phyloP scores from a whole-genome alignment of 139 green algal genomes.

The Monoraphidium neglectum region DNA sequence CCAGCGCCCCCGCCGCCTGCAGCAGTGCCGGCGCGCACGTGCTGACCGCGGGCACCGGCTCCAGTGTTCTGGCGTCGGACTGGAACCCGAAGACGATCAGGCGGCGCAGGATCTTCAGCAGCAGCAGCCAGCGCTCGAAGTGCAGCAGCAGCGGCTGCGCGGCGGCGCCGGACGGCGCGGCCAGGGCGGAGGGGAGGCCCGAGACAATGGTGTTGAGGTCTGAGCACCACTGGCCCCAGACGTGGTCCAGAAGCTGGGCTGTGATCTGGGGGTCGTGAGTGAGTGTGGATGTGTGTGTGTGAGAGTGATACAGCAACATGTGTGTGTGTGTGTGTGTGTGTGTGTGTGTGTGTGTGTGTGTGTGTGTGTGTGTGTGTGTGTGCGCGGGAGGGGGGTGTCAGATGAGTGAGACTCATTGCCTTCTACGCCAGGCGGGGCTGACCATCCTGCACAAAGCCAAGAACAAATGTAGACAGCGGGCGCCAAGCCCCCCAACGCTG shows the following conservation, averaged over 20 bases:
- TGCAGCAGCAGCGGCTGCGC: slow-evolving; percentile 48
- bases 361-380: no score
- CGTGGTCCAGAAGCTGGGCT: slow-evolving; percentile 64
- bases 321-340: neutral
- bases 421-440: neutral
- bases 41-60: slow-evolving; percentile 56
- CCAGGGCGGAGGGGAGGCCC: slow-evolving; percentile 48
- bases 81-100: slow-evolving; percentile 84
- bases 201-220: slow-evolving; percentile 32
- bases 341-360: no score
- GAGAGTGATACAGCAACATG: neutral
- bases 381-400: no score
- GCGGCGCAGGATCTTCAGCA: slow-evolving; percentile 83
- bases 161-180: neutral
- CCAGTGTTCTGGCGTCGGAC: slow-evolving; percentile 65
- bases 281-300: neutral
- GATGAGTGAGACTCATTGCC: neutral
- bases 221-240: slow-evolving; percentile 75
- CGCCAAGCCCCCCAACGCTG: no score
- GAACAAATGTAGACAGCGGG: no score
- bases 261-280: slow-evolving; percentile 48
- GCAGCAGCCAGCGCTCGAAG: slow-evolving; percentile 90
- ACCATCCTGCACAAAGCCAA: neutral
- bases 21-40: slow-evolving; percentile 61
- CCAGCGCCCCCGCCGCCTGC: slow-evolving; percentile 49